Percentiles rank a stretch among this genome's conserved stretches.
Conservation (phyloP, 768 basidiomycete genomes). For the Clathrus columnatus region DNA sequence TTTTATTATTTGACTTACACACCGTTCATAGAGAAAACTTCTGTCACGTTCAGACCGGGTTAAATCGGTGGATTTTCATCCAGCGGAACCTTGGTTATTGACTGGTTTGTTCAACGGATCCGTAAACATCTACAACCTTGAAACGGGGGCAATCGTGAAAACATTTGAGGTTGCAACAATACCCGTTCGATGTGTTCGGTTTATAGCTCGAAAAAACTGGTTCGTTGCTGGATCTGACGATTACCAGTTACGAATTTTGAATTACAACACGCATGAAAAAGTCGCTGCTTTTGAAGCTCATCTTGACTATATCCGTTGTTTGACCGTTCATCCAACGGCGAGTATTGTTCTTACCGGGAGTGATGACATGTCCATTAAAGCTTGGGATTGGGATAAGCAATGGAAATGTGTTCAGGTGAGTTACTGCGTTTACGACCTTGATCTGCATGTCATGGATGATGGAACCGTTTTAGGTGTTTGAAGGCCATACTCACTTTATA, state of each 20-base stretch:
- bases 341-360: slow-evolving; percentile 90
- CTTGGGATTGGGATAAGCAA: slow-evolving; percentile 99
- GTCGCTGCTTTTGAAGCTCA: slow-evolving; percentile 92
- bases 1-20: too few species aligned
- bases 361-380: slow-evolving; percentile 99
- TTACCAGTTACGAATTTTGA: slow-evolving; percentile 92
- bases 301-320: slow-evolving; percentile 95
- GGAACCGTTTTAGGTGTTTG: slow-evolving; percentile 58
- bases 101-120: slow-evolving; percentile 92
- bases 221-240: slow-evolving; percentile 84
- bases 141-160: slow-evolving; percentile 86
- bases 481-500: slow-evolving; percentile 98
- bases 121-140: slow-evolving; percentile 95
- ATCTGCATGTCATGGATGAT: too few species aligned
- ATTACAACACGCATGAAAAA: slow-evolving; percentile 98
- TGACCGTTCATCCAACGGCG: slow-evolving; percentile 90
- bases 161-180: slow-evolving; percentile 97
- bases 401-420: slow-evolving; percentile 94
- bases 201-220: slow-evolving; percentile 97
- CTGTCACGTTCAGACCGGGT: slow-evolving; percentile 92
- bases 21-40: slow-evolving; percentile 63
- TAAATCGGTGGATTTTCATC: slow-evolving; percentile 95
- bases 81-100: slow-evolving; percentile 91
- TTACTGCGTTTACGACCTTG: slow-evolving; percentile 9
- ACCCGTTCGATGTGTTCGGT: slow-evolving; percentile 92